Evolutionary conservation across 1,139 yeast species (phyloP), one percentile per base, ranked within the genome.

Genomic region (Debaryomyces singareniensis): DNA sequence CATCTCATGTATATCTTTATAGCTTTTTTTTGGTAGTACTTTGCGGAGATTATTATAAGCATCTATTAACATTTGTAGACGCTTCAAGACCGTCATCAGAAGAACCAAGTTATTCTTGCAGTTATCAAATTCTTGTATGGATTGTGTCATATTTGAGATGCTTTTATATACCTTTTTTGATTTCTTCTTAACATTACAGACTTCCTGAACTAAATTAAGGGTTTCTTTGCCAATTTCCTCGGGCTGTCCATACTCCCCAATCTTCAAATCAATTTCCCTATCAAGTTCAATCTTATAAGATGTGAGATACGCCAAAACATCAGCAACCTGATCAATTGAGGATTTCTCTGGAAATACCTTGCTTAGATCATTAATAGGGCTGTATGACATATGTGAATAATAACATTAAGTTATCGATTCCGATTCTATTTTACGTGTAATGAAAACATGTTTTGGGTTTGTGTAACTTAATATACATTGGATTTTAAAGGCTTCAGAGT

Each of bases 1-100:
- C 16, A 83, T 65, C 25, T 75, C 75, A 3, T 72, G 68, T 34
- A 89, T 80, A 36, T 82, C 84, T 14, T 68, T 60, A 53, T 86
- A 91, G 32, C 78, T 67, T 25, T 52, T 60, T 3, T 53, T 43
- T 2, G 54, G 47, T 2, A 78, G 60, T 30, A 73, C 60, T 4
- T 56, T 50, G 16, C 70, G 69, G 31, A 91, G 67, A 35, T 76
- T 77, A 29, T 77, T 77, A 49, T 81, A 82, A 10, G 95, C 93
- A 20, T 78, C 78, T 3, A 85, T 69, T 32, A 91, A 65, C 83
- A 89, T 89, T 48, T 87, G 95, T 22, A 93, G 66, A 37, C 96
- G 69, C 46, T 91, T 84, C 38, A 91, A 67, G 21, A 89, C 76
- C 1, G 94, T 86, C 83, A 91, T 84, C 10, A 93, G 76, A 21